phyloP scores from a whole-genome alignment of 2,329 filamentous ascomycete species.

The Hysterium pulicare region DNA sequence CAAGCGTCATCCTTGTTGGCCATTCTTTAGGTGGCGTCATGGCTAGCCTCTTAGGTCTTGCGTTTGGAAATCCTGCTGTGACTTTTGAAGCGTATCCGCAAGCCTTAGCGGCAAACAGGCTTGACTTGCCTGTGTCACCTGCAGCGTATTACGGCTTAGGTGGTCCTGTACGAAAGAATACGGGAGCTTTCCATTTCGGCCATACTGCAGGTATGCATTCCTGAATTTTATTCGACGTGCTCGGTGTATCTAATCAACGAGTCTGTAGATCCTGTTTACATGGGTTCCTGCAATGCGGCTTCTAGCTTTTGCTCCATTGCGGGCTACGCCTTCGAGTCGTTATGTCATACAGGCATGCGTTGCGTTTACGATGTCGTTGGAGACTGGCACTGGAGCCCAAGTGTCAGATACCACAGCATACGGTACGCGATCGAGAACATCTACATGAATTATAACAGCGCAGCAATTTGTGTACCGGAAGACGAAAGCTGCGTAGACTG shows the following conservation, averaged over 20 bases:
- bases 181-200: constrained; percentile 34
- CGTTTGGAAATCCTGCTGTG: constrained; percentile 29
- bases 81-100: constrained; percentile 37
- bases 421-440: constrained; percentile 35
- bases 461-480: constrained; percentile 31
- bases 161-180: constrained; percentile 26
- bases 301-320: constrained; percentile 36
- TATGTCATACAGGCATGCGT: constrained; percentile 34
- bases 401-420: constrained; percentile 29
- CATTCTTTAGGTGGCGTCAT: constrained; percentile 35
- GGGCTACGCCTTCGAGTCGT: constrained; percentile 34
- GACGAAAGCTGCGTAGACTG: constrained; percentile 35
- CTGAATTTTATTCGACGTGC: too few species aligned
- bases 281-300: constrained; percentile 34
- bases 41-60: constrained; percentile 32
- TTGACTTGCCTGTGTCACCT: constrained; percentile 26
- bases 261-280: constrained; percentile 29
- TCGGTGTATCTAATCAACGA: too few species aligned
- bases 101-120: constrained; percentile 30
- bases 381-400: constrained; percentile 36
- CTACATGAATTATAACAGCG: constrained; percentile 31
- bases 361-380: constrained; percentile 36
- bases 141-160: neutral
- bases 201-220: constrained; percentile 21
- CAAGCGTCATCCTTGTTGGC: constrained; percentile 33